phyloP scores from a whole-genome alignment of 2,329 filamentous ascomycete species.

The Calonectria hawksworthii region DNA sequence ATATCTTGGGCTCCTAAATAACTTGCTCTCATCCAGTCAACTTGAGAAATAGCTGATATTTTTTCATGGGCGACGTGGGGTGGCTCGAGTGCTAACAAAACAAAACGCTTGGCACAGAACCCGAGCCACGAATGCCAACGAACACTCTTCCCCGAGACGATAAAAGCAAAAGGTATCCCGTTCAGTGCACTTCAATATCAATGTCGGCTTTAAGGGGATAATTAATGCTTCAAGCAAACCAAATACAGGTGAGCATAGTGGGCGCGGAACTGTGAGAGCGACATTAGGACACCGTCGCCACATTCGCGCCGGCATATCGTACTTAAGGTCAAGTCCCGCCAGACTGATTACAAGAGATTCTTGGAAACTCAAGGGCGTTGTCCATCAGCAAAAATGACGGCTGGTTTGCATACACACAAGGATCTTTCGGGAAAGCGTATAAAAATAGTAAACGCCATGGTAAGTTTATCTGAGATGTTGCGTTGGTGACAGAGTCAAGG shows the following conservation, averaged over 20 bases:
- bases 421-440: neutral
- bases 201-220: too few relatives aligned
- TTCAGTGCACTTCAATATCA: neutral
- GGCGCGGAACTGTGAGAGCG: neutral
- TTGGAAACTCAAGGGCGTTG: neutral
- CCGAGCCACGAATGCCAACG: neutral
- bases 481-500: neutral
- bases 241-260: neutral
- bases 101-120: neutral
- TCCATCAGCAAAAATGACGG: neutral
- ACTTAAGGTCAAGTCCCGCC: neutral
- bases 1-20: neutral
- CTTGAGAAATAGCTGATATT: neutral
- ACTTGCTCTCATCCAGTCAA: neutral
- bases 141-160: neutral
- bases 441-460: neutral
- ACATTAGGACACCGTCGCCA: neutral
- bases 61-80: neutral
- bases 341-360: too few relatives aligned
- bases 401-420: neutral
- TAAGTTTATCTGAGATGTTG: neutral
- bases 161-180: neutral
- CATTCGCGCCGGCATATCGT: neutral
- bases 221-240: neutral
- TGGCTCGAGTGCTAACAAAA: neutral